phyloP scores from a whole-genome alignment of 2,329 filamentous ascomycete species.

The Cladosporium sp. region DNA sequence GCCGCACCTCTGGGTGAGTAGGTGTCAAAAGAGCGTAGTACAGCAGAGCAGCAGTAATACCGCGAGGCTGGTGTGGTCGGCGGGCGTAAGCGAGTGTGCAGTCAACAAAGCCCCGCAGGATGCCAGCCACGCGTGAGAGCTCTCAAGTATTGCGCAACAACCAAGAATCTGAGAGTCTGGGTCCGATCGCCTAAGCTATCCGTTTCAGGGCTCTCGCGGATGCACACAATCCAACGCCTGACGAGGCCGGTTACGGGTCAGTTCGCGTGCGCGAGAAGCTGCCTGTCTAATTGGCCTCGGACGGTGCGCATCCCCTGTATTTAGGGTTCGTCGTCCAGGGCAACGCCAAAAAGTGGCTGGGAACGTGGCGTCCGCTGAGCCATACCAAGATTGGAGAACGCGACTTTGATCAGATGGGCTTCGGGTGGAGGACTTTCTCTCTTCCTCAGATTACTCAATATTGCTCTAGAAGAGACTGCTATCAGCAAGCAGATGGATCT shows the following conservation, averaged over 20 bases:
- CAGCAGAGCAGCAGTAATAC: slow-evolving; percentile 6
- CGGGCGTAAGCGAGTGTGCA: slow-evolving; percentile 6
- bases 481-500: too few species aligned
- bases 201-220: slow-evolving; percentile 9
- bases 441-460: too few species aligned
- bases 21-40: not conserved
- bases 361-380: not conserved
- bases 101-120: slow-evolving; percentile 11
- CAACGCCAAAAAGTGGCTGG: slow-evolving; percentile 8
- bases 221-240: not conserved
- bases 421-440: too few species aligned
- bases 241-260: slow-evolving; percentile 7
- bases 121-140: slow-evolving; percentile 8
- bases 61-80: slow-evolving; percentile 11
- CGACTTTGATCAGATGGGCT: too few species aligned
- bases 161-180: slow-evolving; percentile 4
- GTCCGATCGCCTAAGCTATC: slow-evolving; percentile 7
- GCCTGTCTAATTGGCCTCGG: slow-evolving; percentile 11
- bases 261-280: not conserved
- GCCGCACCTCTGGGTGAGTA: not conserved
- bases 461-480: too few species aligned
- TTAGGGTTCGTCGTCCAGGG: slow-evolving; percentile 2
- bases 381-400: too few species aligned
- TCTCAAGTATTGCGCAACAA: slow-evolving; percentile 8
- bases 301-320: not conserved